Evolutionary conservation across 148 eudicot genomes (phyloP), one percentile per base, ranked within the genome.

Genomic region (Camellia japonica): DNA sequence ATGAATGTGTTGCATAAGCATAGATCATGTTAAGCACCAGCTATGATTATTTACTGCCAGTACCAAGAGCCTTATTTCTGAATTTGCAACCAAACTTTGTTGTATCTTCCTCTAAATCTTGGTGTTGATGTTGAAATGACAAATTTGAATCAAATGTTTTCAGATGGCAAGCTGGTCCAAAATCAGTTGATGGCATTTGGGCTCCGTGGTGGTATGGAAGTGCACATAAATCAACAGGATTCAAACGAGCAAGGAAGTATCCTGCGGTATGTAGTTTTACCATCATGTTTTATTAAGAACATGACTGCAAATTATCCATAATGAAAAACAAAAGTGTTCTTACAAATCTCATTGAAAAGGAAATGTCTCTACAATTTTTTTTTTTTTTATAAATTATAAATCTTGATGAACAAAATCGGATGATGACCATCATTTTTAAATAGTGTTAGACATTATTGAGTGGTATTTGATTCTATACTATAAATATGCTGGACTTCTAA

Each of bases 91-190:
- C 71, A 47, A 43, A 64, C 38, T 13, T 64, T 19, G 58, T 51
- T 49, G 41, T 49, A 6, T 61, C 19, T 76, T 64, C 71, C 67
- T 59, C 30, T 64, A 14, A 47, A 8, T 76, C 66, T 18, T 67
- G 63, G 49, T 54, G 6, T 52, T 67, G n/a, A 67, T 54, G 20
- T 47, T 46, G 52, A 42, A 41, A 23, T 66, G 59, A 7, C 16
- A 15, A 60, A 38, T 38, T 7, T 74, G 38, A n/a, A 62, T 63
- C 46, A 10, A 19, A 44, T 76, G 66, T 70, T 77, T 82, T 75
- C 85, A 96, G 99, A 84, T 96, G 99, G 99, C 92, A 92, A 88
- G 88, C 94, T 84, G 99, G 99, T 77, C 90, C 98, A 52, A 96
- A 86, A 85, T 73, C 93, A 16, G 72, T 87, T 61, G 99, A 96